These are phyloP conservation scores for Eimeria falciformis DNA, from an alignment of 169 alveolate genomes.

Conservation along the genomic window DNA sequence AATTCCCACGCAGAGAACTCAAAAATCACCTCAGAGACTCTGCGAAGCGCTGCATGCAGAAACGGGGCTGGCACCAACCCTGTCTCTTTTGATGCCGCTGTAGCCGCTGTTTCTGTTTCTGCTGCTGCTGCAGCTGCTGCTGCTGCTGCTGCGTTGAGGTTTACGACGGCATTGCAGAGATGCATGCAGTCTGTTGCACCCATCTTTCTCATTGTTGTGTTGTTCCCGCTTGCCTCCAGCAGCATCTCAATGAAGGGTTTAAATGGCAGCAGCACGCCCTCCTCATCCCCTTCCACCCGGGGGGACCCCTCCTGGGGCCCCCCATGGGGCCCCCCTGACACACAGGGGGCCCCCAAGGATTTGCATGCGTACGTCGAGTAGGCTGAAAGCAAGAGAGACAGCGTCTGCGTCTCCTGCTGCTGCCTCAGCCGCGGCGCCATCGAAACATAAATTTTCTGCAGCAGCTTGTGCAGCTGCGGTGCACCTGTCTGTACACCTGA, in stretches of 20 bases:
- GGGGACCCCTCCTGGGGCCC: neutral
- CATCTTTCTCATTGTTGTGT: neutral
- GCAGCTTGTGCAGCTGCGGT: constrained; percentile 10
- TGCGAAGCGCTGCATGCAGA: neutral
- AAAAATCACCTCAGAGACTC: neutral
- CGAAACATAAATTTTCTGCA: neutral
- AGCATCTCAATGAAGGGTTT: neutral
- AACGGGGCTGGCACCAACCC: neutral
- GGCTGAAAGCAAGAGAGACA: neutral
- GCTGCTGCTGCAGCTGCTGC: constrained; percentile 34
- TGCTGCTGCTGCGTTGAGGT: neutral
- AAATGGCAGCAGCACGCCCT: neutral
- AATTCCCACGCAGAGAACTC: neutral
- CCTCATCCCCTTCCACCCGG: neutral
- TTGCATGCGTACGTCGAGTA: constrained; percentile 9
- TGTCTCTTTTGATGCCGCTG: neutral
- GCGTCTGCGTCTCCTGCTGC: constrained; percentile 18
- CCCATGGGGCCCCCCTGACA: constrained; percentile 1
- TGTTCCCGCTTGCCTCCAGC: neutral
- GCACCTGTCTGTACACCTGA: neutral
- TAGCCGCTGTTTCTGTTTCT: neutral
- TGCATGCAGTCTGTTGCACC: neutral
- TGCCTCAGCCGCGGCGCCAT: constrained; percentile 15
- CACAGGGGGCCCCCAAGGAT: neutral
- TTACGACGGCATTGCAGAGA: neutral